A percentile compares a stretch with the other conserved stretches of the same genome.
These are phyloP conservation scores for Cryphonectria carpinicola DNA, from an alignment of 2,329 filamentous ascomycete genomes.

Conservation along the genomic window DNA sequence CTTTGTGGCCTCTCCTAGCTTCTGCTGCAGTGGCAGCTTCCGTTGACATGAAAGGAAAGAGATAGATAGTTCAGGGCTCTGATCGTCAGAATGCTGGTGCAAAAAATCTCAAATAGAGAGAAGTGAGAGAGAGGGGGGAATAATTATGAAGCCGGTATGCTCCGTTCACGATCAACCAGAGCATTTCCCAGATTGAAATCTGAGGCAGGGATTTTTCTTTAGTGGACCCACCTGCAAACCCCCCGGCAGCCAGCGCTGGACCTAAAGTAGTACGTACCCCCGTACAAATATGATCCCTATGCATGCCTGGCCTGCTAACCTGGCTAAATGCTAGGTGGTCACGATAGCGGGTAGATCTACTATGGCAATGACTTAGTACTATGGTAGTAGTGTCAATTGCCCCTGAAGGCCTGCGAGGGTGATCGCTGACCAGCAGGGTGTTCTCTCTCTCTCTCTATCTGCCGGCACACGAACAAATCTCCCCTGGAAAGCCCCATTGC, in stretches of 20 bases:
- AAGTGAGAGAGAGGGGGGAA: too few species aligned
- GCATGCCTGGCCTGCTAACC: neutral
- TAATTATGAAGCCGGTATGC: too few species aligned
- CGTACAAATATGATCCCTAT: neutral
- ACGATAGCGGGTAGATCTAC: neutral
- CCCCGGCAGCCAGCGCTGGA: neutral
- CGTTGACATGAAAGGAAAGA: too few species aligned
- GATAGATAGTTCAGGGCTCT: too few species aligned
- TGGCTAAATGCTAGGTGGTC: neutral
- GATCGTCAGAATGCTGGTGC: too few species aligned
- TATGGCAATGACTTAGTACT: too few species aligned
- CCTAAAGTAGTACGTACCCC: neutral
- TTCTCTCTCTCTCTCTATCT: neutral
- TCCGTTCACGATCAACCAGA: neutral
- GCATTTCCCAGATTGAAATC: neutral
- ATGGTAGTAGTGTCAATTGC: neutral
- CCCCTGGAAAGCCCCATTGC: neutral
- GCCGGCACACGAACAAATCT: conserved; percentile 2
- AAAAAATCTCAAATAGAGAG: too few species aligned
- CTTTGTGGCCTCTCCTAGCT: too few species aligned
- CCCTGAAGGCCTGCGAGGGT: conserved; percentile 9
- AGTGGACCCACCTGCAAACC: neutral
- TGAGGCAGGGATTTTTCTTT: neutral
- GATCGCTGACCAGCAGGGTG: neutral
- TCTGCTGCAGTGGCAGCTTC: too few species aligned